Base-by-base conservation (phyloP, 1,284 basidiomycete species). In the Trichosporon sp. region DNA sequence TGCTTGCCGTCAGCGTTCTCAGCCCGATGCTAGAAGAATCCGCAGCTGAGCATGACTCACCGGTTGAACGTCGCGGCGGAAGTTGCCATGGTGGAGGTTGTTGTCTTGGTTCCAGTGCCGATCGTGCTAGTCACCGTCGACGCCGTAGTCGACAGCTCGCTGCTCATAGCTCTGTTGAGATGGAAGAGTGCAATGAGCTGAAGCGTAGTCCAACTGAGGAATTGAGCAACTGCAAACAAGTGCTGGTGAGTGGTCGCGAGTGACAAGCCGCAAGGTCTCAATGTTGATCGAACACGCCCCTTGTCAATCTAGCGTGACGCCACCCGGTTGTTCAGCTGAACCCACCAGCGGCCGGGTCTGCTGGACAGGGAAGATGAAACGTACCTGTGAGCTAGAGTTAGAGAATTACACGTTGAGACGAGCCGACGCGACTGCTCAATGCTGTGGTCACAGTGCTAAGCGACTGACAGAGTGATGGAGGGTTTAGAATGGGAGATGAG, bases 221-320 rank as follows among this genome's bases (percentile, higher is more conserved):
- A 63, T 14, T 63, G 31, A 63, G 59, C 59, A 35, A 63, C 14
- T 63, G 59, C 31, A 35, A n/a, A 63, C 16, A 35, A 3, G 5
- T 63, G 51, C 14, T 35, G 31, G 4, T 37, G 31, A 8, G 31
- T 14, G 2, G 31, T 63, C 32, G 14, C 5, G 32, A 63, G 59
- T 35, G 31, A n/a, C 31, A 32, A 63, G 31, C 56, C 59, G 59
- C 59, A 19, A 54, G 51, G 51, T 54, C 19, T 54, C 31, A 63
- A 35, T 61, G 59, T 63, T 63, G 59, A n/a, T 63, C 59, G 59
- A 63, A 35, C 59, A 63, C 31, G 59, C 59, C 59, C 59, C 31
- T 63, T 35, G 59, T 14, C 31, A 35, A 35, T 35, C 59, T 37
- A 63, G 59, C 59, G 59, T 63, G 31, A 35, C 59, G 59, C 59